phyloP scores from a whole-genome alignment of 306 rosid genomes.

The Trichosanthes truncata region DNA sequence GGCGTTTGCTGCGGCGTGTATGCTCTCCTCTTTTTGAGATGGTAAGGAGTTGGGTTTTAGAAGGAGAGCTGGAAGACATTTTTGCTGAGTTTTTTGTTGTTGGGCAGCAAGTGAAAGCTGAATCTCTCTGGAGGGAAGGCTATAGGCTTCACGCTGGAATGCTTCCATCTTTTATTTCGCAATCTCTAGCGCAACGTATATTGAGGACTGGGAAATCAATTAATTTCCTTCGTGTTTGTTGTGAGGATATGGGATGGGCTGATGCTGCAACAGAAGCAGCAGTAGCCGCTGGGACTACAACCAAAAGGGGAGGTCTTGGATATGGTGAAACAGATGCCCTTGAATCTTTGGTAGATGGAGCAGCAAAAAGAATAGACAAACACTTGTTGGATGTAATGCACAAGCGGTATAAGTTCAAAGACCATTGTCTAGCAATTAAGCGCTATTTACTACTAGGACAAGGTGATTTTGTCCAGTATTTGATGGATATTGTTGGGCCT shows the following conservation, averaged over 20 bases:
- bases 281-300: constrained; percentile 54
- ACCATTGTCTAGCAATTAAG: constrained; percentile 94
- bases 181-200: constrained; percentile 87
- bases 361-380: constrained; percentile 87
- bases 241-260: constrained; percentile 93
- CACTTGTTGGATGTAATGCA: constrained; percentile 82
- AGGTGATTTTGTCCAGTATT: constrained; percentile 95
- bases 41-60: constrained; percentile 91
- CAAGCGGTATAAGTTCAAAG: constrained; percentile 75
- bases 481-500: constrained; percentile 95
- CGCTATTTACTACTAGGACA: constrained; percentile 81
- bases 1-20: constrained; percentile 57
- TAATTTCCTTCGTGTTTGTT: constrained; percentile 90
- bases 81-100: constrained; percentile 80
- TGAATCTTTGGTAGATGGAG: constrained; percentile 78
- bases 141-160: constrained; percentile 74
- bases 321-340: constrained; percentile 94
- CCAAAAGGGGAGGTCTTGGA: constrained; percentile 77
- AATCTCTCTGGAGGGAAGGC: constrained; percentile 96
- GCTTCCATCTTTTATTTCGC: constrained; percentile 89
- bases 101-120: constrained; percentile 90
- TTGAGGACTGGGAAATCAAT: constrained; percentile 95
- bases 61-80: constrained; percentile 91
- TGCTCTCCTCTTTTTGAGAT: constrained; percentile 90
- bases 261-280: constrained; percentile 75